Conservation (phyloP, 257 asterid species). For the Oldenlandia corymbosa region DNA sequence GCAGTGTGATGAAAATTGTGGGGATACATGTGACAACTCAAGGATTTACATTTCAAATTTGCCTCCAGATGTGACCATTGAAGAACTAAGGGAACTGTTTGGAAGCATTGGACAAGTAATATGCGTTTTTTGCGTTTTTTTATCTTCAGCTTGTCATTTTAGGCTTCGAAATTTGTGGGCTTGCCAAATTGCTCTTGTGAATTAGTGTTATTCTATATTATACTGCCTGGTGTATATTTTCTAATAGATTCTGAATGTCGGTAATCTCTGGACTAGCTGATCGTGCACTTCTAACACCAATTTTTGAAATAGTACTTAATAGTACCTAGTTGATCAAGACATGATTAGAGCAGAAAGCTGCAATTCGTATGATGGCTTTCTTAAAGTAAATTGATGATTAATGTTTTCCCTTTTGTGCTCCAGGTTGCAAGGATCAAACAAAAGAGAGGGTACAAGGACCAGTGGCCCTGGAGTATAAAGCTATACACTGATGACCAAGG, state of each 20-base stretch:
- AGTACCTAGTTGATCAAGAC: too few relatives aligned
- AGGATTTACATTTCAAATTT: conserved; percentile 96
- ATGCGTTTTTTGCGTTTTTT: conserved; percentile 36
- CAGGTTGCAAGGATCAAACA: conserved; percentile 99
- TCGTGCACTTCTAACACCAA: too few relatives aligned
- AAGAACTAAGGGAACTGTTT: conserved; percentile 90
- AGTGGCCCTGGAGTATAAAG: conserved; percentile 99
- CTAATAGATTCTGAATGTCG: not conserved
- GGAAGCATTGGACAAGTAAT: conserved; percentile 99
- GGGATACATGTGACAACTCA: conserved; percentile 86
- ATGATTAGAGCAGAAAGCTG: not conserved
- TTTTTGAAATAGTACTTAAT: too few relatives aligned
- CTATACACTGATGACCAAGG: conserved; percentile 92
- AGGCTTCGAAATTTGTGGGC: conserved; percentile 11
- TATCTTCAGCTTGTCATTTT: conserved; percentile 17
- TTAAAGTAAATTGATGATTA: not conserved
- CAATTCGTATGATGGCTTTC: not conserved
- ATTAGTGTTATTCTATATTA: conserved; percentile 1
- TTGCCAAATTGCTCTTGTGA: not conserved
- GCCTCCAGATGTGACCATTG: conserved; percentile 91
- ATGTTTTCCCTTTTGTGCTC: not conserved
- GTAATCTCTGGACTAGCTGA: not conserved
- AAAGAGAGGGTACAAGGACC: conserved; percentile 97
- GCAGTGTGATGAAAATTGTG: conserved; percentile 95
- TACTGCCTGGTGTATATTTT: not conserved